phyloP scores from a whole-genome alignment of 331 rosid species.

The Malus hybrid region DNA sequence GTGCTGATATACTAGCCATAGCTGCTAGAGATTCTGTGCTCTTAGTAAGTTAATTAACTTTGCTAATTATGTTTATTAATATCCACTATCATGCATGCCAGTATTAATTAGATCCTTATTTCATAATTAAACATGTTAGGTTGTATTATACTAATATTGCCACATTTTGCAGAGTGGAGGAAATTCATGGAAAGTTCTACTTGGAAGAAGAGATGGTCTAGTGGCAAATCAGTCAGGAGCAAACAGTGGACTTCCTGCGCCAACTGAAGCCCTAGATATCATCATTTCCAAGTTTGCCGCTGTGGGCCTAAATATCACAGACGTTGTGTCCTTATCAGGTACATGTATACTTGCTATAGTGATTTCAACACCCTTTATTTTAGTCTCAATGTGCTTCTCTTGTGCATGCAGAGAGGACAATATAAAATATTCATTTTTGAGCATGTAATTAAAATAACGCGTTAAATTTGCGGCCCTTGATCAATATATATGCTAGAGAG shows the following conservation, averaged over 20 bases:
- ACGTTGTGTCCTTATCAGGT: constrained; percentile 73
- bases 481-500: too few relatives aligned
- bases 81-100: too few relatives aligned
- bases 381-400: too few relatives aligned
- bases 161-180: constrained; percentile 60
- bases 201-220: constrained; percentile 73
- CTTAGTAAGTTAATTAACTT: constrained; percentile 28
- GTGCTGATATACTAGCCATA: constrained; percentile 73
- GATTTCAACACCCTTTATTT: too few relatives aligned
- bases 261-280: constrained; percentile 32
- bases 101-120: background rate
- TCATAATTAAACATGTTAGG: background rate
- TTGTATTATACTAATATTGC: background rate
- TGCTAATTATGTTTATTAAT: too few relatives aligned
- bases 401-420: too few relatives aligned
- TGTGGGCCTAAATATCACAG: constrained; percentile 47
- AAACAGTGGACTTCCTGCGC: constrained; percentile 39
- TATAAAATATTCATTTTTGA: too few relatives aligned
- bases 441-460: too few relatives aligned
- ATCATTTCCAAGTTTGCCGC: constrained; percentile 42
- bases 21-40: constrained; percentile 78
- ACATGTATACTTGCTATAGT: background rate
- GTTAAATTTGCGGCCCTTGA: too few relatives aligned
- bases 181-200: constrained; percentile 49
- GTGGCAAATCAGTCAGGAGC: constrained; percentile 51